Base-by-base conservation (phyloP, 805 yeast genomes). In the Candida morakotiae region DNA sequence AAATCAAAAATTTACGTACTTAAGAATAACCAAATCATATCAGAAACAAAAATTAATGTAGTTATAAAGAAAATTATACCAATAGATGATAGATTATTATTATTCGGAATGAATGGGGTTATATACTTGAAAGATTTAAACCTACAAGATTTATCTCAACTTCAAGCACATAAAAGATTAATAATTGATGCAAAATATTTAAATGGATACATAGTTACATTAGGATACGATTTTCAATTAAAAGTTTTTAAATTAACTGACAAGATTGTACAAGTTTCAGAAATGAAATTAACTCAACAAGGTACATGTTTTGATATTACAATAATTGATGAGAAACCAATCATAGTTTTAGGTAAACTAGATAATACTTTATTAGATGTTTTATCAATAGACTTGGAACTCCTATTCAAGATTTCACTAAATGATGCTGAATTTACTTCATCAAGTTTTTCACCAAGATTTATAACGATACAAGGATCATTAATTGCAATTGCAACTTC, bases 391-490 rank as follows among this genome's bases (percentile, higher is more conserved):
- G 11, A 42, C 16, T 28, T 40, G 21, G 38, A 41, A 9, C 34
- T 77, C 2, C 34, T 50, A 3, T 63, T 62, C 34, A 69, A 69
- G 43, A 52, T 84, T 5, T 80, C 91, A 0, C 58, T 83, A 32
- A 83, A 82, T 54, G 88, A 80, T 52, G 82, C 93, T 0, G 83
- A 83, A 48, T 85, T 83, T 45, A 70, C 81, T 5, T 71, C 77
- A 15, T 73, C 76, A 46, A 71, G 80, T 0, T 85, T 85, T 55
- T 71, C 80, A 13, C 81, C 85, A 10, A 67, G 75, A 68, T 47
- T 60, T 8, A 57, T 77, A 6, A 43, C 64, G 0, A 47, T 55
- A 10, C 45, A 39, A 20, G 15, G 40, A 4, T 39, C 42, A n/a
- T 44, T 67, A 17, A 51, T 83, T 11, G 78, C 81, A 0, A 71